Conservation (phyloP, 2,329 filamentous ascomycete species). For the Teratosphaeriaceae sp. region DNA sequence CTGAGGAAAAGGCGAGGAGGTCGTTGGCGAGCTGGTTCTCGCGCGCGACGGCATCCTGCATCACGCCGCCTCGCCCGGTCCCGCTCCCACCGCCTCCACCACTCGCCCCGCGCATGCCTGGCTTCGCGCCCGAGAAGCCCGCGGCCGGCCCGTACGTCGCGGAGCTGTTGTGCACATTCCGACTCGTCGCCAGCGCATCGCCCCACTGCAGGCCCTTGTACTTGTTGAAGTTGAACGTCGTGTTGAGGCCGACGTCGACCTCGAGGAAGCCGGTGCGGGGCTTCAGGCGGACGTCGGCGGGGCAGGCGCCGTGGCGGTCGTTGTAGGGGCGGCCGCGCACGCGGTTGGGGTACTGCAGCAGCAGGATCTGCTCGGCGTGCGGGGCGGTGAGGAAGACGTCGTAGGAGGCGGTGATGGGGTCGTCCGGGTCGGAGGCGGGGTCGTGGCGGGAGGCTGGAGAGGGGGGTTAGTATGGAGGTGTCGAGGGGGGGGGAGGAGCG, state of each 20-base stretch:
- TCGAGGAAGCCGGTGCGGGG: constrained; percentile 76
- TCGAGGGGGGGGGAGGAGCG: background rate
- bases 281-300: constrained; percentile 76
- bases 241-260: constrained; percentile 80
- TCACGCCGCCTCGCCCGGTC: constrained; percentile 13
- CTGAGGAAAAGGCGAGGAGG: constrained; percentile 56
- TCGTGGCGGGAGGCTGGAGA: background rate
- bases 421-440: constrained; percentile 29
- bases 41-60: constrained; percentile 41
- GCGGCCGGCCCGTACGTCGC: constrained; percentile 41
- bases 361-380: constrained; percentile 51
- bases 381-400: constrained; percentile 80
- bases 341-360: constrained; percentile 86
- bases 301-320: constrained; percentile 48
- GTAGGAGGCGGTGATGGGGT: constrained; percentile 54
- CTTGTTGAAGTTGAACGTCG: constrained; percentile 69
- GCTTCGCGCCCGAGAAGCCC: constrained; percentile 33
- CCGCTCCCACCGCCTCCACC: too few species aligned
- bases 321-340: constrained; percentile 57
- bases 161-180: constrained; percentile 32
- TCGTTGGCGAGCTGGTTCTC: constrained; percentile 32
- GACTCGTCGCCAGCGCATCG: constrained; percentile 57
- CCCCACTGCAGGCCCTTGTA: constrained; percentile 79
- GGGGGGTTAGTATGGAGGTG: background rate
- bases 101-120: too few species aligned